phyloP scores from a whole-genome alignment of 2,329 filamentous ascomycete species.

The Plenodomus biglobosus region DNA sequence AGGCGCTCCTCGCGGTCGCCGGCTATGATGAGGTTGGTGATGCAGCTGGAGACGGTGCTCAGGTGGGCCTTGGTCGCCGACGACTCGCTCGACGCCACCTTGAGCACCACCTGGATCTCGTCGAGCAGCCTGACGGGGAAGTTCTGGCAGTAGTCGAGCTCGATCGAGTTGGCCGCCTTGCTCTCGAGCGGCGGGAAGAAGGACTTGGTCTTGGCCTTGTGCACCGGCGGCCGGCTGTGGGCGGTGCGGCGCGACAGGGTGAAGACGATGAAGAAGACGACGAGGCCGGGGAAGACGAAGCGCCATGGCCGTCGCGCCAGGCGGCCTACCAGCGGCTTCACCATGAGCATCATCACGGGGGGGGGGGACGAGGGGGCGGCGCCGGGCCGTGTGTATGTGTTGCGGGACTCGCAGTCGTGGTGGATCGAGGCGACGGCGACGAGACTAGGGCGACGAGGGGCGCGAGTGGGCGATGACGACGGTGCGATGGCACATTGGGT shows the following conservation, averaged over 20 bases:
- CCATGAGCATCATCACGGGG: constrained; percentile 18
- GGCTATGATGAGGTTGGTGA: constrained; percentile 59
- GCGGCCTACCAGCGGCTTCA: constrained; percentile 30
- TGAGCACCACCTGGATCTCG: constrained; percentile 52
- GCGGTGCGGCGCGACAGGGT: constrained; percentile 29
- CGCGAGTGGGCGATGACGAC: constrained; percentile 8
- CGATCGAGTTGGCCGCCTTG: constrained; percentile 29
- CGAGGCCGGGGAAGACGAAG: constrained; percentile 35
- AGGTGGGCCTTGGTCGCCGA: constrained; percentile 52
- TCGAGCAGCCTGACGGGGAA: constrained; percentile 47
- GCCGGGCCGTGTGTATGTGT: no score
- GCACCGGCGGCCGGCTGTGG: constrained; percentile 18
- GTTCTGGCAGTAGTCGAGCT: constrained; percentile 44
- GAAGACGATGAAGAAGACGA: constrained; percentile 38
- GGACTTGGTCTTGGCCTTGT: constrained; percentile 37
- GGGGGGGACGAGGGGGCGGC: no score
- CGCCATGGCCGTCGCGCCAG: constrained; percentile 34
- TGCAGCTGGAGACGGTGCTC: constrained; percentile 56
- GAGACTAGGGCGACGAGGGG: constrained; percentile 3
- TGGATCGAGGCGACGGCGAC: neutral
- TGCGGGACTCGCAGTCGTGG: no score
- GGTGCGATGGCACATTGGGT: constrained; percentile 17
- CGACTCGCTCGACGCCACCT: constrained; percentile 52
- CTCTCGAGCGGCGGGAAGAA: constrained; percentile 42
- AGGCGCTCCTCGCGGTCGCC: constrained; percentile 61